Evolutionary conservation across 345 rosid species (phyloP), one percentile per base, ranked within the genome.

Genomic region (Ricinus communis): DNA sequence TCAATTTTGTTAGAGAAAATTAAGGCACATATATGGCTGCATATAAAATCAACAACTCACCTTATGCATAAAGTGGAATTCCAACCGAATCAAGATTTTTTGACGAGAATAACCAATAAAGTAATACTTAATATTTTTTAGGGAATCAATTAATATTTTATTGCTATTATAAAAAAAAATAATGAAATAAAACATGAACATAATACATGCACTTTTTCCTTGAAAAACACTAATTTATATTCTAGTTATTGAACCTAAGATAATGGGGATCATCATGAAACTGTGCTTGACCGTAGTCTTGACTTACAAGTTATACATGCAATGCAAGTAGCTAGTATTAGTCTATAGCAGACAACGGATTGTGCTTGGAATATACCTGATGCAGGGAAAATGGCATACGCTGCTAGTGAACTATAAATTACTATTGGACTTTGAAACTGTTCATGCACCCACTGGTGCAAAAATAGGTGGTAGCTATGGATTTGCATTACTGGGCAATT

Each of bases 401-500:
- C 8, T 69, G 61, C 66, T 4, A 36, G 5, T 8, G 52, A 15
- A 19, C 50, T 74, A 66, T 67, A 74, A 50, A 74, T 64, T 11
- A 33, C 13, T n/a, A n/a, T 10, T 19, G 54, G 21, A 30, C 10
- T 33, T 45, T 31, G 62, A 40, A 12, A 55, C 41, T 66, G 57
- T 56, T 70, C 73, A 54, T 47, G 6, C 31, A 55, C 27, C 59
- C 5, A 5, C 13, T n/a, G n/a, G 33, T 5, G 0, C n/a, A n/a
- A n/a, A n/a, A n/a, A n/a, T n/a, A 56, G 24, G 9, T 51, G 24
- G 8, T 1, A 69, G 13, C 65, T 62, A 74, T 31, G 57, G 66
- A 30, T 45, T 43, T 71, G 76, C 68, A 77, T 77, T 77, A 71
- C 75, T 52, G 75, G 75, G 75, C 75, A 68, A 41, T 55, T 55